Evolutionary conservation across 345 rosid genomes (phyloP).

Genomic region (Lumnitzera littorea): DNA sequence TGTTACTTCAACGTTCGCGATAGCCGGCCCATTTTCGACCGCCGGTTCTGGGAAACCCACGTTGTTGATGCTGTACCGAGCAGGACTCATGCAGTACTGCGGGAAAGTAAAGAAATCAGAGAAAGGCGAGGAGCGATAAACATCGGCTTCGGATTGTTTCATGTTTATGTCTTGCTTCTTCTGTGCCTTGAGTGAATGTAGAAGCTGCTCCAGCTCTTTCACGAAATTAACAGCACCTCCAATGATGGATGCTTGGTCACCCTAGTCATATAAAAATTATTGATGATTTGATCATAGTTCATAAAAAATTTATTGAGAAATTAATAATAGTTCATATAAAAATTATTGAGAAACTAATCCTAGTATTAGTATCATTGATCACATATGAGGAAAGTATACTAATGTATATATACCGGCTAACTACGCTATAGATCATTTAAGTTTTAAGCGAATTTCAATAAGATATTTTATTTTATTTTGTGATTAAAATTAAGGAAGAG

Average conservation of each 20-base stretch:
- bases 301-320: not conserved
- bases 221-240: constrained; percentile 69
- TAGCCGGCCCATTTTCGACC: constrained; percentile 7
- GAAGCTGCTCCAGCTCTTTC: constrained; percentile 59
- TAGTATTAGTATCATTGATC: too few relatives aligned
- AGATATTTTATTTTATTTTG: too few relatives aligned
- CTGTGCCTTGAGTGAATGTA: constrained; percentile 41
- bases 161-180: constrained; percentile 1
- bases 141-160: too few relatives aligned
- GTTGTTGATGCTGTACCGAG: too few relatives aligned
- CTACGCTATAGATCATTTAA: too few relatives aligned
- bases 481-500: too few relatives aligned
- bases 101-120: constrained; percentile 49
- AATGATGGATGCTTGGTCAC: constrained; percentile 72
- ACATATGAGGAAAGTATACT: too few relatives aligned
- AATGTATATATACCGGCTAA: too few relatives aligned
- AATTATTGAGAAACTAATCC: not conserved
- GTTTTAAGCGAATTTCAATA: too few relatives aligned
- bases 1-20: constrained; percentile 58
- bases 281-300: not conserved
- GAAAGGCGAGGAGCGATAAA: constrained; percentile 16
- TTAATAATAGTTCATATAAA: not conserved
- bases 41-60: not conserved
- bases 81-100: constrained; percentile 31
- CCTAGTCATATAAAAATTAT: constrained; percentile 15